A percentile compares a stretch with the other conserved stretches of the same genome.
Conservation (phyloP, 2,329 filamentous ascomycete species). For the Zelopaecilomyces penicillatus region DNA sequence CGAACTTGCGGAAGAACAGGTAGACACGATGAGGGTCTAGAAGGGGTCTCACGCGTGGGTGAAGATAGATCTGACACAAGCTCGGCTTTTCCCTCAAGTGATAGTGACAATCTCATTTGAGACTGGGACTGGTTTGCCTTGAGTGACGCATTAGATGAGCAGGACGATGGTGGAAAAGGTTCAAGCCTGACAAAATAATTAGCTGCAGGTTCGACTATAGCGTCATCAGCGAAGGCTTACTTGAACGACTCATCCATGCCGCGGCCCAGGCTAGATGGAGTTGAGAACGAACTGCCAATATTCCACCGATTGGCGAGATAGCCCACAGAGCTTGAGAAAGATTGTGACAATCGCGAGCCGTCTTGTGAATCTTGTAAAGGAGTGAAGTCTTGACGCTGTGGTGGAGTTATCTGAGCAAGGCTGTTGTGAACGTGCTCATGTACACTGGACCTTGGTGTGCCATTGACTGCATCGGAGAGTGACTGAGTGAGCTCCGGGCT, state of each 20-base stretch:
- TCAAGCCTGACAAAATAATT: conserved; percentile 27
- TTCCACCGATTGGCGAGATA: conserved; percentile 53
- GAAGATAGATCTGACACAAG: conserved; percentile 64
- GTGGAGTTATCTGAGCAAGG: conserved; percentile 11
- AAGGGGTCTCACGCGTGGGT: conserved; percentile 47
- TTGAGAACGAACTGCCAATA: conserved; percentile 41
- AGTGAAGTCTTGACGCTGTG: conserved; percentile 17
- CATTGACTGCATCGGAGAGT: conserved; percentile 16
- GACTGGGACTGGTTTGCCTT: conserved; percentile 30
- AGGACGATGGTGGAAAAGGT: conserved; percentile 34
- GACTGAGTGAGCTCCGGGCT: conserved; percentile 19
- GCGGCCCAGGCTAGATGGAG: conserved; percentile 33
- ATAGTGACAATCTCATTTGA: conserved; percentile 72
- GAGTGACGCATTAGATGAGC: conserved; percentile 33
- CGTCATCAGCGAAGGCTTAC: conserved; percentile 24
- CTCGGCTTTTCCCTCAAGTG: conserved; percentile 84
- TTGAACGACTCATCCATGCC: conserved; percentile 35
- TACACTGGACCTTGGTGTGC: conserved; percentile 14
- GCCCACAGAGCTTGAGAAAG: conserved; percentile 36
- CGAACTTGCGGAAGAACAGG: conserved; percentile 40
- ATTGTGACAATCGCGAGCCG: conserved; percentile 26
- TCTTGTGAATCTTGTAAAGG: conserved; percentile 21
- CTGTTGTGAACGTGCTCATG: conserved; percentile 2
- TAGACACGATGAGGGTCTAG: conserved; percentile 38
- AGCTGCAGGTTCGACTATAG: not conserved